Base-by-base conservation (phyloP, 805 yeast species). In the Metschnikowia santaceciliae region DNA sequence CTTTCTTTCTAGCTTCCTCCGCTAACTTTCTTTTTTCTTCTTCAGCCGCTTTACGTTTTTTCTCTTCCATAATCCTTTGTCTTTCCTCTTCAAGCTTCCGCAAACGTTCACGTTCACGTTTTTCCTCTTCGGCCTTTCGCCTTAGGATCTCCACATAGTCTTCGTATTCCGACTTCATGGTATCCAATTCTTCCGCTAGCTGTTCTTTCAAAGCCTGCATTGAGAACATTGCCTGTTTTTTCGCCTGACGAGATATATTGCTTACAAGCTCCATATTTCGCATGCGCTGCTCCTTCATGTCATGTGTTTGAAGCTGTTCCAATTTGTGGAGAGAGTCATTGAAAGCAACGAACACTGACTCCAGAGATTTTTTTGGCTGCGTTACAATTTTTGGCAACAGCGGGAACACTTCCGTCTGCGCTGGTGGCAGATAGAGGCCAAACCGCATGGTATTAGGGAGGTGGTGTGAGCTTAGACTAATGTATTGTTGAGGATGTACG, bases 1-100 rank as follows among this genome's bases (percentile, higher is more conserved):
- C 57, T 45, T 20, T 38, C 46, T 11, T 68, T 46, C 64, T 54
- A 61, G 60, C 38, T 26, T 40, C 26, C 17, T 56, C 69, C 58
- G 50, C 47, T 3, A 53, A 50, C 19, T 47, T 47, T 39, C 56
- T 42, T n/a, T 36, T 15, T 36, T 32, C 36, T 30, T 40, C 26
- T 30, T 56, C 69, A 58, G 51, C 47, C 3, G 52, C 52, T 17
- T 47, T 48, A 34, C 54, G 41, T 19, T 35, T 53, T 20, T 46
- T 50, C 45, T 30, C 35, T 43, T 39, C 47, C 34, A 35, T 22
- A 41, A 58, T 49, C 56, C 54, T 52, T 62, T 52, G 40, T 15
- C 36, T 35, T 36, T 53, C 55, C 22, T 53, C 49, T 33, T 54
- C 56, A 10, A 42, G 36, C 10, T 42, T 42, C 13, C 30, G 26